Percentiles rank a stretch among this genome's conserved stretches.
Evolutionary conservation across 352 stramenopile species (phyloP).

Genomic region (Elongisporangium senticosum): DNA sequence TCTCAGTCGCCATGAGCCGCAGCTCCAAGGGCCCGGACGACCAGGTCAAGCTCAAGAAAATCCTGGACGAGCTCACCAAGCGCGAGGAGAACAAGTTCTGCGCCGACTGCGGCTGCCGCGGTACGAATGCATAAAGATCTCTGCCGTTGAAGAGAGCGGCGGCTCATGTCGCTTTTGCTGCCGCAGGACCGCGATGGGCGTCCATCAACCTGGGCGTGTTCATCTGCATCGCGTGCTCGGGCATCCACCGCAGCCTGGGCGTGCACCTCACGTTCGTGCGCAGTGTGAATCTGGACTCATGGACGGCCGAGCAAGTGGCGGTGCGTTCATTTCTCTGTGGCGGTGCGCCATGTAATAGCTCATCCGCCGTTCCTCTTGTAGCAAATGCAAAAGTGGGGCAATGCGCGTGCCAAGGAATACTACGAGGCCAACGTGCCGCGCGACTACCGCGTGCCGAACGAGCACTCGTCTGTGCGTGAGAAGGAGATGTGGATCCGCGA

Average conservation of each 20-base stretch:
- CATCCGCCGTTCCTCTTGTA: constrained; percentile 11
- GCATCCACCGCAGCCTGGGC: constrained; percentile 90
- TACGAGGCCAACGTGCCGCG: constrained; percentile 83
- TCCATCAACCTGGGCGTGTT: constrained; percentile 93
- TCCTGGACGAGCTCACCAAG: constrained; percentile 86
- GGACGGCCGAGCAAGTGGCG: constrained; percentile 85
- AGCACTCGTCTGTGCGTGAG: constrained; percentile 78
- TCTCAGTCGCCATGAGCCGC: constrained; percentile 41
- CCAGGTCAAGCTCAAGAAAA: constrained; percentile 86
- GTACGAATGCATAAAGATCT: constrained; percentile 17
- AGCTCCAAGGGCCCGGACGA: constrained; percentile 49
- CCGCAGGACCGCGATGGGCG: constrained; percentile 82
- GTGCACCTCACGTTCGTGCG: constrained; percentile 93
- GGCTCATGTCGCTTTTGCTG: constrained; percentile 4
- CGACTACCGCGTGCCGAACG: constrained; percentile 72
- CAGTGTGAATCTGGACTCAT: constrained; percentile 92
- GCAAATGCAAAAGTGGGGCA: constrained; percentile 92
- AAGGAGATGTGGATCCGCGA: constrained; percentile 90
- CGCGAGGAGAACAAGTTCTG: constrained; percentile 90
- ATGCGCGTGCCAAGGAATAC: constrained; percentile 84
- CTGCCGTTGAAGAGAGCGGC: constrained; percentile 1
- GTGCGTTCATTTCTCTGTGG: constrained; percentile 16
- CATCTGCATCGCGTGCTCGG: constrained; percentile 93
- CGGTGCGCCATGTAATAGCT: background rate
- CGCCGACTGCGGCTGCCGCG: constrained; percentile 82